These are phyloP conservation scores for Elaeis guineensis DNA, from an alignment of 176 grass and related monocot species.

Conservation along the genomic window DNA sequence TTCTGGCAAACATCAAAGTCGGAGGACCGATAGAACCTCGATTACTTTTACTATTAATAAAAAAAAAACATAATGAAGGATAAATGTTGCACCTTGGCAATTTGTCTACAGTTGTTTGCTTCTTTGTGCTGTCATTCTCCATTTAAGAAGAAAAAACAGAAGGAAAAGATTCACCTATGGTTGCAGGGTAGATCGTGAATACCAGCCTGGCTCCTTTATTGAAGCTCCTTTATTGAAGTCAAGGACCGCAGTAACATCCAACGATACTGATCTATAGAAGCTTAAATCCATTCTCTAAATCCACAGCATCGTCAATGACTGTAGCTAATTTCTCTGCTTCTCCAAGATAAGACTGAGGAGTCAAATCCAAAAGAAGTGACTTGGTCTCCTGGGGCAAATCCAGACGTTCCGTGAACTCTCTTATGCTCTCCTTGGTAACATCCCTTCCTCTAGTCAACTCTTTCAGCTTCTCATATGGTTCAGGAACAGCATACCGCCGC, in stretches of 20 bases:
- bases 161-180: no score
- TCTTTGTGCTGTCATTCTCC: no score
- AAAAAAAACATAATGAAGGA: no score
- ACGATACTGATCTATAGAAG: conserved; percentile 21
- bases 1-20: no score
- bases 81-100: no score
- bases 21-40: no score
- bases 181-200: no score
- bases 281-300: conserved; percentile 46
- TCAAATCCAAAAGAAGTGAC: conserved; percentile 50
- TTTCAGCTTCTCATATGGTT: conserved; percentile 94
- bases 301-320: conserved; percentile 42
- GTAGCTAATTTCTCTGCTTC: conserved; percentile 63
- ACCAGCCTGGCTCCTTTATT: no score
- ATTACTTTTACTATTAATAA: no score
- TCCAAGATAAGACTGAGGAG: conserved; percentile 66
- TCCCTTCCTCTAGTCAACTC: conserved; percentile 69
- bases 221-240: no score
- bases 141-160: no score
- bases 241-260: background rate
- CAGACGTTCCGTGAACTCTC: conserved; percentile 57
- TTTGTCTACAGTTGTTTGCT: no score
- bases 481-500: conserved; percentile 77
- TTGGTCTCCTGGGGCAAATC: conserved; percentile 46
- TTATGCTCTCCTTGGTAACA: conserved; percentile 75